These are phyloP conservation scores for Sanghuangporus weigelae DNA, from an alignment of 1,284 basidiomycete species.

Conservation along the genomic window DNA sequence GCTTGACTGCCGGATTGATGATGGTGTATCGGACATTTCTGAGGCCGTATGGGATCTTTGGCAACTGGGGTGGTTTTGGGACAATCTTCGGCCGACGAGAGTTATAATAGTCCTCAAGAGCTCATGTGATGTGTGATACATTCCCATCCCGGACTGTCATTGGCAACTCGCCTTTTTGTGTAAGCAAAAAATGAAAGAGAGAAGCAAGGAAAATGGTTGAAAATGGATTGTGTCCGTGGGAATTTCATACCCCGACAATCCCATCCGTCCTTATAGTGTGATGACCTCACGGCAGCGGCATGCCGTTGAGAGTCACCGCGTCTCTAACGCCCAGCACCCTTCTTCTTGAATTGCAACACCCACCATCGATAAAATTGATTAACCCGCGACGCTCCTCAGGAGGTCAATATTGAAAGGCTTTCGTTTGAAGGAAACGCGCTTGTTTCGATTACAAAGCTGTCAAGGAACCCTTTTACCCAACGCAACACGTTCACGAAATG, in stretches of 20 bases:
- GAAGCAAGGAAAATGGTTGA: background rate
- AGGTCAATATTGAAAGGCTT: background rate
- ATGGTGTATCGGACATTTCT: slow-evolving; percentile 63
- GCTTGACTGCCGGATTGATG: slow-evolving; percentile 61
- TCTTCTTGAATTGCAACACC: slow-evolving; percentile 10
- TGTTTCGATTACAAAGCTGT: background rate
- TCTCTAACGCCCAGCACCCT: background rate
- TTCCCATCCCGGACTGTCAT: background rate
- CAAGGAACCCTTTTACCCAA: background rate
- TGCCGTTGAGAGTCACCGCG: background rate
- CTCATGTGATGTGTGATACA: slow-evolving; percentile 1
- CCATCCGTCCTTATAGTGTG: background rate
- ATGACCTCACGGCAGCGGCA: slow-evolving; percentile 1
- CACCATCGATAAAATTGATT: slow-evolving; percentile 14
- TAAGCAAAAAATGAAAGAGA: background rate
- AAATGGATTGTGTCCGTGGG: background rate
- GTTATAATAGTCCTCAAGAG: slow-evolving; percentile 5
- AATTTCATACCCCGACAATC: background rate
- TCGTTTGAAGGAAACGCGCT: background rate
- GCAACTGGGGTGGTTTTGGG: slow-evolving; percentile 45
- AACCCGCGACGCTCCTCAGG: background rate
- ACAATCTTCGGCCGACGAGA: slow-evolving; percentile 53
- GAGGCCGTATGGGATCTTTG: slow-evolving; percentile 50
- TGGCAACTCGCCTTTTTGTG: background rate
- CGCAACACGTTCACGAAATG: slow-evolving; percentile 38